Evolutionary conservation across 1,284 basidiomycete genomes (phyloP).

Genomic region (Ganoderma multipileum): DNA sequence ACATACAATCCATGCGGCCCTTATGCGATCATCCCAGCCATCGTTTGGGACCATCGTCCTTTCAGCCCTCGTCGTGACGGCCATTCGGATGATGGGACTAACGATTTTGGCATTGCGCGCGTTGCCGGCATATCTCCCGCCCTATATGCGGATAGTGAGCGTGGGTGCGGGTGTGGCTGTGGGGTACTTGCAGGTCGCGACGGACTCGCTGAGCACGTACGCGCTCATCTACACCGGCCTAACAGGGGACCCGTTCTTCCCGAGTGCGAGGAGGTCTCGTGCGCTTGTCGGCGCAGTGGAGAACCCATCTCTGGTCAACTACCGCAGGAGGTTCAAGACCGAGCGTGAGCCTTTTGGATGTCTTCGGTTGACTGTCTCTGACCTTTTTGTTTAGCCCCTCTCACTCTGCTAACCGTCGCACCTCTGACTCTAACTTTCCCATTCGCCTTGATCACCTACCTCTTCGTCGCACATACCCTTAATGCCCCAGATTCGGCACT

Average conservation of each 20-base stretch:
- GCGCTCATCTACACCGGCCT: slow-evolving; percentile 88
- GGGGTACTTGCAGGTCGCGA: slow-evolving; percentile 64
- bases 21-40: slow-evolving; percentile 81
- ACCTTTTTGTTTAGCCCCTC: slow-evolving; percentile 52
- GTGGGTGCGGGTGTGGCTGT: slow-evolving; percentile 52
- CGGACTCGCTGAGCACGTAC: slow-evolving; percentile 82
- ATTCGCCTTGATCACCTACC: slow-evolving; percentile 82
- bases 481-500: slow-evolving; percentile 81
- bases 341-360: slow-evolving; percentile 54
- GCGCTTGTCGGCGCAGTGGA: slow-evolving; percentile 61
- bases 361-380: slow-evolving; percentile 8
- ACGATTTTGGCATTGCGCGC: slow-evolving; percentile 57
- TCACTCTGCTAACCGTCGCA: slow-evolving; percentile 80
- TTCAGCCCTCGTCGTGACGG: slow-evolving; percentile 78
- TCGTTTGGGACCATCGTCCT: slow-evolving; percentile 84
- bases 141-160: slow-evolving; percentile 49
- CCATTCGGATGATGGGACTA: slow-evolving; percentile 63
- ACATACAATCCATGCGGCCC: slow-evolving; percentile 78
- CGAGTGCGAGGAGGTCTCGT: slow-evolving; percentile 71
- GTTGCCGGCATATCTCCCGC: slow-evolving; percentile 62
- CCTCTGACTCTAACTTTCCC: slow-evolving; percentile 83
- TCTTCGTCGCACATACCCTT: slow-evolving; percentile 88
- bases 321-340: slow-evolving; percentile 56
- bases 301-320: slow-evolving; percentile 44
- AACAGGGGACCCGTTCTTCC: slow-evolving; percentile 86